Percentiles rank a stretch among this genome's conserved stretches.
Conservation (phyloP, 768 basidiomycete species). For the Leucocoprinus leucothites region DNA sequence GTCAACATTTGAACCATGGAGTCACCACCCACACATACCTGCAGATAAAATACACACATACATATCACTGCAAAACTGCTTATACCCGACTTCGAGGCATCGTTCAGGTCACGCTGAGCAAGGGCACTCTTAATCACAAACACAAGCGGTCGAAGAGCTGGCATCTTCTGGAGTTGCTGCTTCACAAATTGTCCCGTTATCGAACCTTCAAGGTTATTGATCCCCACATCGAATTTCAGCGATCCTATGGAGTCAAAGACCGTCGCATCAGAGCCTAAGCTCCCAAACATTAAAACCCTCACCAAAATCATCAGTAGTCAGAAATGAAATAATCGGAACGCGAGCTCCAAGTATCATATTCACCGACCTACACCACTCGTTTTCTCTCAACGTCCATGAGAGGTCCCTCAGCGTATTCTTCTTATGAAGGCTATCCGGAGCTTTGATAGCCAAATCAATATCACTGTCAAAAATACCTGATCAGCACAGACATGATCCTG, state of each 20-base stretch:
- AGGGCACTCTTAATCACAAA: constrained; percentile 64
- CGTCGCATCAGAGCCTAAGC: no score
- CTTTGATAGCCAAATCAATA: constrained; percentile 23
- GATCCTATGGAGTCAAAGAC: constrained; percentile 34
- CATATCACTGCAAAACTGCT: constrained; percentile 66
- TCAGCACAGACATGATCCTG: constrained; percentile 21
- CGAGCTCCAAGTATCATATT: constrained; percentile 27
- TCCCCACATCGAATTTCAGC: constrained; percentile 61
- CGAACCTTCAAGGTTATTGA: constrained; percentile 61
- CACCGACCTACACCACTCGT: constrained; percentile 36
- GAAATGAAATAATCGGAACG: constrained; percentile 65
- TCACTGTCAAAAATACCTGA: constrained; percentile 8
- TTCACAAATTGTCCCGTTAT: constrained; percentile 50
- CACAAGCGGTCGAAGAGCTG: constrained; percentile 57
- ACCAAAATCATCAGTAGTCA: constrained; percentile 41
- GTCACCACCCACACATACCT: constrained; percentile 36
- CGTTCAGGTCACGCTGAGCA: constrained; percentile 53
- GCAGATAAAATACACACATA: constrained; percentile 65
- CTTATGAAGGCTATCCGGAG: constrained; percentile 24
- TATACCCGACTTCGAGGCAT: constrained; percentile 58
- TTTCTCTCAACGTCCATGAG: constrained; percentile 38
- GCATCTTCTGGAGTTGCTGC: constrained; percentile 47
- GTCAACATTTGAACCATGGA: neutral
- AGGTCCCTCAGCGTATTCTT: constrained; percentile 47
- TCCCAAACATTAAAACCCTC: constrained; percentile 1